These are phyloP conservation scores for Meredithiella fracta DNA, from an alignment of 2,329 filamentous ascomycete species.

Conservation along the genomic window DNA sequence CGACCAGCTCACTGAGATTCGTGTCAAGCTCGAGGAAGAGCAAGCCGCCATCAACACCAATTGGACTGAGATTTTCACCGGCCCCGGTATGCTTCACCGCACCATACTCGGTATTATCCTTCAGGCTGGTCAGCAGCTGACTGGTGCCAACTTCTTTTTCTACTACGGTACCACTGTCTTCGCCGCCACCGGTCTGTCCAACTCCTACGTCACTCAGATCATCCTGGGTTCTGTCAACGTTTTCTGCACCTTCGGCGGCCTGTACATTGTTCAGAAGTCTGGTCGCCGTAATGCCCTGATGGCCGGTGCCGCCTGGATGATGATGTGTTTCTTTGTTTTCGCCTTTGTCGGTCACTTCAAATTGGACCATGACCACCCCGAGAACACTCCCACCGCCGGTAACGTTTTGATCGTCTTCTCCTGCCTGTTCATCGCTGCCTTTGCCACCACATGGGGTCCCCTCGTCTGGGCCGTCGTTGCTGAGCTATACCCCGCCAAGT, in stretches of 20 bases:
- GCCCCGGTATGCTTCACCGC: conserved; percentile 48
- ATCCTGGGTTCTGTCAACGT: conserved; percentile 54
- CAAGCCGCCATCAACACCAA: conserved; percentile 29
- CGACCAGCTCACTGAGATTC: conserved; percentile 35
- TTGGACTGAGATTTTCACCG: conserved; percentile 48
- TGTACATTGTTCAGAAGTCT: conserved; percentile 49
- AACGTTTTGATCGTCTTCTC: conserved; percentile 50
- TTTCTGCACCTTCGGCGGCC: conserved; percentile 44
- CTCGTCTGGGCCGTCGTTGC: conserved; percentile 50
- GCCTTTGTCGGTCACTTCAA: conserved; percentile 32
- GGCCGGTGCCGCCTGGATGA: conserved; percentile 44
- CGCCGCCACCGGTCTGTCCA: conserved; percentile 42
- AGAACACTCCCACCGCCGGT: conserved; percentile 33
- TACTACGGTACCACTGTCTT: conserved; percentile 53
- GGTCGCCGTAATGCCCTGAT: conserved; percentile 49
- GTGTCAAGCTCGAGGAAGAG: conserved; percentile 33
- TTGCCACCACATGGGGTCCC: conserved; percentile 54
- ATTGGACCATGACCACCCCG: conserved; percentile 26
- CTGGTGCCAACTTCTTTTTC: conserved; percentile 53
- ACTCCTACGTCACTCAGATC: conserved; percentile 52
- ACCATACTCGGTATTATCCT: conserved; percentile 45
- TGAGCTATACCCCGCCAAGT: conserved; percentile 46
- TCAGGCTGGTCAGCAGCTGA: conserved; percentile 51
- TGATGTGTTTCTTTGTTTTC: conserved; percentile 34
- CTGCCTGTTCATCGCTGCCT: conserved; percentile 50